Evolutionary conservation across 176 grass and related monocot species (phyloP).

Genomic region (Zoysia pacifica): DNA sequence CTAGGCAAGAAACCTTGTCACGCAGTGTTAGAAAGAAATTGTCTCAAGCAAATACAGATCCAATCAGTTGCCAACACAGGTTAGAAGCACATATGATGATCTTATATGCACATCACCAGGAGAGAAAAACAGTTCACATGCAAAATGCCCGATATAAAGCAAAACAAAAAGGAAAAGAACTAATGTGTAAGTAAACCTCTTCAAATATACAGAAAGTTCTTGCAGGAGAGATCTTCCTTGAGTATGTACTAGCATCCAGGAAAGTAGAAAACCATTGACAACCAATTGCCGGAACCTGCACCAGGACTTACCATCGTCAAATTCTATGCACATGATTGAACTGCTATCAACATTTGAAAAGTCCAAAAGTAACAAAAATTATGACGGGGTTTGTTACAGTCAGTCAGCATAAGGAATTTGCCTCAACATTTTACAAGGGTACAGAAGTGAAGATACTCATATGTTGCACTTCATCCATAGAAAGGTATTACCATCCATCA

Average conservation of each 20-base stretch:
- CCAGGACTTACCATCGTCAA: slow-evolving; percentile 33
- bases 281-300: slow-evolving; percentile 68
- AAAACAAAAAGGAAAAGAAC: not conserved
- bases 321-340: slow-evolving; percentile 23
- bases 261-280: slow-evolving; percentile 75
- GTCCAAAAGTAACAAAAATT: not conserved
- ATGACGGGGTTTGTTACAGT: not conserved
- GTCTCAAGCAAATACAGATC: slow-evolving; percentile 1
- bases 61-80: not conserved
- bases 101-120: not conserved
- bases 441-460: not conserved
- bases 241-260: slow-evolving; percentile 66
- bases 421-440: slow-evolving; percentile 14
- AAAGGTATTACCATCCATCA: not conserved
- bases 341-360: not conserved
- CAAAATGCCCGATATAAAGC: not conserved
- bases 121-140: slow-evolving; percentile 1
- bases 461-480: slow-evolving; percentile 3
- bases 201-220: slow-evolving; percentile 97
- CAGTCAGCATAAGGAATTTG: not conserved
- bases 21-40: not conserved
- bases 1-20: not conserved
- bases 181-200: slow-evolving; percentile 59
- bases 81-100: not conserved
- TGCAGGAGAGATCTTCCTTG: slow-evolving; percentile 65